A percentile compares a stretch with the other conserved stretches of the same genome.
phyloP scores from a whole-genome alignment of 352 stramenopile genomes.

The Phytophthora rubi region DNA sequence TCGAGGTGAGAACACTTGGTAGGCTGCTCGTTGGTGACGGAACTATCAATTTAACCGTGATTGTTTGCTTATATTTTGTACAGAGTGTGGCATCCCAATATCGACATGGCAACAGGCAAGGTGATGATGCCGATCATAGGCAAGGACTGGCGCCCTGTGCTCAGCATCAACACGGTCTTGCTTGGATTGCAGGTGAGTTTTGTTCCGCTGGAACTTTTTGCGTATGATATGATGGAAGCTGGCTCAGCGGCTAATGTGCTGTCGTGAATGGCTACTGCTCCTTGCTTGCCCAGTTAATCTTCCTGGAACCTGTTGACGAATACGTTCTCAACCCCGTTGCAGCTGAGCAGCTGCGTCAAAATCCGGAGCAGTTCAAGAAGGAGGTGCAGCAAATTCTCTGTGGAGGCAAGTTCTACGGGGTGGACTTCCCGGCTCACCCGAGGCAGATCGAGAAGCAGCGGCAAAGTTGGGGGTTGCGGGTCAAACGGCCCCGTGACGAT shows the following conservation, averaged over 20 bases:
- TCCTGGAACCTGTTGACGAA: constrained; percentile 77
- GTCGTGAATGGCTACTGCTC: background rate
- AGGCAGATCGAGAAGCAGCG: constrained; percentile 62
- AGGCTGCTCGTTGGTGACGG: background rate
- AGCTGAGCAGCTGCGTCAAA: constrained; percentile 59
- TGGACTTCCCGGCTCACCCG: constrained; percentile 68
- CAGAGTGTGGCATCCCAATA: constrained; percentile 88
- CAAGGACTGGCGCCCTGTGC: constrained; percentile 84
- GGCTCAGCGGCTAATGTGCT: background rate
- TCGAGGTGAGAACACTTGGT: constrained; percentile 50
- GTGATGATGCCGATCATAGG: constrained; percentile 90
- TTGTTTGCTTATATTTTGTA: constrained; percentile 4
- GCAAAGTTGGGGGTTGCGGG: constrained; percentile 53
- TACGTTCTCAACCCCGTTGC: constrained; percentile 66
- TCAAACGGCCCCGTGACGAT: constrained; percentile 60
- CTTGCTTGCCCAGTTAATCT: constrained; percentile 61
- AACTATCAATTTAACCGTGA: background rate
- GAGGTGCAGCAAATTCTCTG: constrained; percentile 73
- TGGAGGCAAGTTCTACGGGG: constrained; percentile 62
- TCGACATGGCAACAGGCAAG: constrained; percentile 72
- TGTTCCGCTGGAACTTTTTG: background rate
- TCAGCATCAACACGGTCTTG: constrained; percentile 88
- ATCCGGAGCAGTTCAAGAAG: constrained; percentile 54
- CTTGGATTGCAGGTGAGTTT: constrained; percentile 74
- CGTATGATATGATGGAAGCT: background rate